Evolutionary conservation across 345 rosid genomes (phyloP).

Genomic region (Eucalyptus curtisii): DNA sequence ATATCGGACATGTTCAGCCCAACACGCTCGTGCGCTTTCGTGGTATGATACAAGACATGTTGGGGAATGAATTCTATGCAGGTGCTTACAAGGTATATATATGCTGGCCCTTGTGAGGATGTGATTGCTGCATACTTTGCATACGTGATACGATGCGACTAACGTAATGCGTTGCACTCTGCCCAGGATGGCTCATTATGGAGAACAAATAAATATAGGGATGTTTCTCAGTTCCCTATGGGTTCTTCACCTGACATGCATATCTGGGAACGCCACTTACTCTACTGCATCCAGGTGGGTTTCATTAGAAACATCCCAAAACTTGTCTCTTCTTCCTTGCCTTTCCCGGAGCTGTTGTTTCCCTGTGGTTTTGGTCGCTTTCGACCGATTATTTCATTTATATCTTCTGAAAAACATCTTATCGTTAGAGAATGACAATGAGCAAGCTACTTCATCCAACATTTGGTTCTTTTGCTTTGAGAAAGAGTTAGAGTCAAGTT

Average conservation of each 20-base stretch:
- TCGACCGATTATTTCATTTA: background rate
- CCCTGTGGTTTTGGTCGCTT: background rate
- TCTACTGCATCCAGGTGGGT: slow-evolving; percentile 76
- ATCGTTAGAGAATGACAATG: background rate
- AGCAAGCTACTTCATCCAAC: background rate
- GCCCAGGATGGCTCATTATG: slow-evolving; percentile 56
- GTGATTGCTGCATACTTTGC: background rate
- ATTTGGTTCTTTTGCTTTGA: background rate
- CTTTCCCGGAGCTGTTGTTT: background rate
- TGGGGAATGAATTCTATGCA: slow-evolving; percentile 90
- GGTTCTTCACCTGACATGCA: slow-evolving; percentile 35
- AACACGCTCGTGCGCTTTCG: slow-evolving; percentile 69
- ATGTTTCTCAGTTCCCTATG: slow-evolving; percentile 44
- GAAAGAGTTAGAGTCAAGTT: background rate
- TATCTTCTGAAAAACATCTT: background rate
- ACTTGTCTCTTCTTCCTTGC: background rate
- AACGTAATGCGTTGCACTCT: background rate
- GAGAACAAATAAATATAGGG: slow-evolving; percentile 83
- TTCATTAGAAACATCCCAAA: background rate
- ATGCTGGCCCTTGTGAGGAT: background rate
- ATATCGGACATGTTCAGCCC: slow-evolving; percentile 43
- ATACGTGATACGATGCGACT: background rate
- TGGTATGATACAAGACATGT: slow-evolving; percentile 96
- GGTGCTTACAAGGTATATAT: slow-evolving; percentile 68
- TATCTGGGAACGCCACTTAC: slow-evolving; percentile 84